Conservation (phyloP, 805 yeast genomes). For the Candida verbasci region DNA sequence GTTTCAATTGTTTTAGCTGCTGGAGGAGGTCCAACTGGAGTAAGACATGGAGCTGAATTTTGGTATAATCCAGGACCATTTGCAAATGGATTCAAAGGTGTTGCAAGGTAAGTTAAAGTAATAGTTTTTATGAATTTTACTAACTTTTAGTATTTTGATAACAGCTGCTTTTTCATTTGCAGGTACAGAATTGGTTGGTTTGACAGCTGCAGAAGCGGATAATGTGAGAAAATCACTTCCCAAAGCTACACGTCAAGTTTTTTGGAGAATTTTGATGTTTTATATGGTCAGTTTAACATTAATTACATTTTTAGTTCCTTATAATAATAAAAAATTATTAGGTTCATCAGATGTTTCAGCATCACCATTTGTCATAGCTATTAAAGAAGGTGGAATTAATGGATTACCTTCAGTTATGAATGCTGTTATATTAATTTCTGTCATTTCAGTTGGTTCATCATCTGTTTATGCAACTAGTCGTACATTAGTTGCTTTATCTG, state of each 20-base stretch:
- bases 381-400: constrained; percentile 57
- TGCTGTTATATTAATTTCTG: constrained; percentile 64
- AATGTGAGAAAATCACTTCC: constrained; percentile 68
- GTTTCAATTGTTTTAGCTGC: constrained; percentile 51
- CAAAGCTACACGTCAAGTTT: constrained; percentile 72
- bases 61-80: constrained; percentile 71
- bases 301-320: constrained; percentile 71
- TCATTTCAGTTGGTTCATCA: constrained; percentile 70
- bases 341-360: constrained; percentile 58
- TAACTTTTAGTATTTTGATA: too few species aligned
- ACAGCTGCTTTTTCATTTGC: constrained; percentile 76
- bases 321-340: constrained; percentile 44
- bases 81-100: constrained; percentile 61
- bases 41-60: constrained; percentile 52
- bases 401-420: constrained; percentile 70
- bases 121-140: too few species aligned
- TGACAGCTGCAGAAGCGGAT: constrained; percentile 73
- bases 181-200: constrained; percentile 70
- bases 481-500: constrained; percentile 63
- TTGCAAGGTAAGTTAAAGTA: too few species aligned
- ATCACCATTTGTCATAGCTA: constrained; percentile 73
- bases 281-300: constrained; percentile 55
- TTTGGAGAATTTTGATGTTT: constrained; percentile 74
- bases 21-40: constrained; percentile 55
- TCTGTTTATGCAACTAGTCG: constrained; percentile 69